These are phyloP conservation scores for Nothopassalora personata DNA, from an alignment of 2,329 filamentous ascomycete species.

Conservation along the genomic window DNA sequence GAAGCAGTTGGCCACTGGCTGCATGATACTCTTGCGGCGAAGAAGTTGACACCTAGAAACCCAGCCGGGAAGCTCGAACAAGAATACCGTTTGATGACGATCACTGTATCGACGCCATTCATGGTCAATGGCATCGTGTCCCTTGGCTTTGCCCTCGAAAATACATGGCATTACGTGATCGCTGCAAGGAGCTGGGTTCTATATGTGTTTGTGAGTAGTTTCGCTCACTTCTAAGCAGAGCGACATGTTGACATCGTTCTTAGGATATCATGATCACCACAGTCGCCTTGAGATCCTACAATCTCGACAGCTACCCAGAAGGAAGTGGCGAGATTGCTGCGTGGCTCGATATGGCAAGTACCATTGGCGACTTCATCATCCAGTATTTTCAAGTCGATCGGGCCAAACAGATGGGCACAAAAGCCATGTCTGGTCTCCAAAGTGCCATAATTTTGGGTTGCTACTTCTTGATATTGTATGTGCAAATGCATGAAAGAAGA, in stretches of 20 bases:
- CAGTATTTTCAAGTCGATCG: slow-evolving; percentile 11
- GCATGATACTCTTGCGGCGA: no score
- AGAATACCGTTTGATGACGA: slow-evolving; percentile 11
- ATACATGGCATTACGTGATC: slow-evolving; percentile 10
- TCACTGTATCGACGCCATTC: slow-evolving; percentile 5
- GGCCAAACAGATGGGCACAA: slow-evolving; percentile 10
- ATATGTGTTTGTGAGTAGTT: slow-evolving; percentile 8
- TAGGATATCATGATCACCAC: slow-evolving; percentile 13
- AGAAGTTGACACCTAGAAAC: no score
- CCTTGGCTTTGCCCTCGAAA: slow-evolving; percentile 7
- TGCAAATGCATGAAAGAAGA: slow-evolving; percentile 1
- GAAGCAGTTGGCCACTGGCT: slow-evolving; percentile 27
- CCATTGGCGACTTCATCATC: slow-evolving; percentile 11
- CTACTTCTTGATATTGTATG: background rate
- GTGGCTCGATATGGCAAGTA: slow-evolving; percentile 14
- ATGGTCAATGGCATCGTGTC: slow-evolving; percentile 10
- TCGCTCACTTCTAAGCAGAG: background rate
- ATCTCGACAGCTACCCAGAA: slow-evolving; percentile 11
- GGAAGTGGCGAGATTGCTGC: slow-evolving; percentile 8
- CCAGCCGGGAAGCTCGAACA: slow-evolving; percentile 3
- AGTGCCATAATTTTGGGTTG: slow-evolving; percentile 3
- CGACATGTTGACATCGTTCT: background rate
- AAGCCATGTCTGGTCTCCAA: slow-evolving; percentile 13
- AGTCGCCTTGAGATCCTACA: slow-evolving; percentile 8
- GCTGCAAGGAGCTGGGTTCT: slow-evolving; percentile 10